Evolutionary conservation across 345 rosid species (phyloP).

Genomic region (Arabidopsis arenosa): DNA sequence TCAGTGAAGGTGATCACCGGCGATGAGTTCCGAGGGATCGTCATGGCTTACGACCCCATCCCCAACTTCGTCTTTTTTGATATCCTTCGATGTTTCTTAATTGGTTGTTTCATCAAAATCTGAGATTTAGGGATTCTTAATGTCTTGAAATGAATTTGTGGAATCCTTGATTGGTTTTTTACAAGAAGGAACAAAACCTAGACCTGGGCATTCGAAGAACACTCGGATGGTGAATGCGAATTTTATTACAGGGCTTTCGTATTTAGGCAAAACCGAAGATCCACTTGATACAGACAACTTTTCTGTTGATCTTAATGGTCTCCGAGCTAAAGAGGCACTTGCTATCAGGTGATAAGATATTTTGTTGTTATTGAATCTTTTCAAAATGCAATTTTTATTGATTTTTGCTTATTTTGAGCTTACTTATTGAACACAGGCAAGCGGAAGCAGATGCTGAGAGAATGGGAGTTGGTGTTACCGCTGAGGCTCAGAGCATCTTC

Average conservation of each 20-base stretch:
- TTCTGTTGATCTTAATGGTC: conserved; percentile 61
- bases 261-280: conserved; percentile 77
- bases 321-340: conserved; percentile 77
- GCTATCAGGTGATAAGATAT: conserved; percentile 65
- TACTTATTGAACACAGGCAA: conserved; percentile 61
- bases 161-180: conserved; percentile 52
- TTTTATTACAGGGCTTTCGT: conserved; percentile 70
- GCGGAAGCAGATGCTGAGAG: conserved; percentile 89
- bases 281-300: conserved; percentile 75
- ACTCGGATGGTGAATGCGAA: conserved; percentile 79
- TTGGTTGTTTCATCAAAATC: background rate
- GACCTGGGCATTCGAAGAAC: conserved; percentile 65
- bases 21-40: conserved; percentile 91
- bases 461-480: conserved; percentile 91
- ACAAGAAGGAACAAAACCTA: conserved; percentile 80
- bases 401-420: conserved; percentile 2
- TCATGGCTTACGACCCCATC: conserved; percentile 85
- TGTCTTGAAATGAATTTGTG: conserved; percentile 37
- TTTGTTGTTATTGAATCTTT: background rate
- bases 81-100: conserved; percentile 59
- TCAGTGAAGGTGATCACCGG: conserved; percentile 84
- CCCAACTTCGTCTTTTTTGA: conserved; percentile 95
- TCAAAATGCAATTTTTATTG: background rate
- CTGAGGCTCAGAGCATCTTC: conserved; percentile 83
- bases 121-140: background rate